Evolutionary conservation across 1,284 basidiomycete genomes (phyloP).

Genomic region (Trichosporon ovoides): DNA sequence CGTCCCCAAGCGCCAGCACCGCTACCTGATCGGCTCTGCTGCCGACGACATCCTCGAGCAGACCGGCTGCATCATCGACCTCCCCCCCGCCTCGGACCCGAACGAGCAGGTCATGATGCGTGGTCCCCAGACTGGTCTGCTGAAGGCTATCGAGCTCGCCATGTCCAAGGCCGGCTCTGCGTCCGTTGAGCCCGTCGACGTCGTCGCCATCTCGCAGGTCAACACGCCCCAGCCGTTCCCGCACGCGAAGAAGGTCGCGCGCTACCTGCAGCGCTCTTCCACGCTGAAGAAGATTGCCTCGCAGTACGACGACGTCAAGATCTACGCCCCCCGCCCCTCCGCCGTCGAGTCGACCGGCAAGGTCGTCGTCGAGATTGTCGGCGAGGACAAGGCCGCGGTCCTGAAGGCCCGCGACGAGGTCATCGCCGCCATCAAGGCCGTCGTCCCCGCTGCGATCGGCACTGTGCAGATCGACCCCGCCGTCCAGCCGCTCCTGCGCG

Average conservation of each 20-base stretch:
- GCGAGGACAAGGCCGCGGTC: conserved; percentile 66
- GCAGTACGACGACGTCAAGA: conserved; percentile 62
- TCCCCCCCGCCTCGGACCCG: conserved; percentile 64
- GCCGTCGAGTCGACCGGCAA: conserved; percentile 56
- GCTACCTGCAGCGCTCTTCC: conserved; percentile 68
- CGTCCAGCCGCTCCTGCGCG: conserved; percentile 72
- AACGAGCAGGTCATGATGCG: conserved; percentile 66
- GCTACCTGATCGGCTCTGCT: conserved; percentile 75
- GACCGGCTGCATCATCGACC: conserved; percentile 75
- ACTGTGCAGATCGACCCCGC: conserved; percentile 72
- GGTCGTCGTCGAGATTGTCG: conserved; percentile 76
- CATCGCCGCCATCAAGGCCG: conserved; percentile 64
- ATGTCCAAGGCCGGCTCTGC: conserved; percentile 53
- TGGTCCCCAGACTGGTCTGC: conserved; percentile 67
- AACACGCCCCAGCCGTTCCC: conserved; percentile 54
- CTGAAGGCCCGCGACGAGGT: conserved; percentile 49
- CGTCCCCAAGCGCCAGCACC: conserved; percentile 90
- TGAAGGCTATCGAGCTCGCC: conserved; percentile 59
- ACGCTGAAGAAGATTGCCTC: conserved; percentile 62
- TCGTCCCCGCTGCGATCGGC: conserved; percentile 66
- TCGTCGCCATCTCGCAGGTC: conserved; percentile 49
- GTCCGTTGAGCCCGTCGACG: conserved; percentile 52
- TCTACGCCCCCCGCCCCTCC: conserved; percentile 59
- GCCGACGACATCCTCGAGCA: conserved; percentile 73
- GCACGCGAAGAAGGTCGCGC: conserved; percentile 68